Evolutionary conservation across 2,329 filamentous ascomycete genomes (phyloP).

Genomic region (Cladobotryum mycophilum): DNA sequence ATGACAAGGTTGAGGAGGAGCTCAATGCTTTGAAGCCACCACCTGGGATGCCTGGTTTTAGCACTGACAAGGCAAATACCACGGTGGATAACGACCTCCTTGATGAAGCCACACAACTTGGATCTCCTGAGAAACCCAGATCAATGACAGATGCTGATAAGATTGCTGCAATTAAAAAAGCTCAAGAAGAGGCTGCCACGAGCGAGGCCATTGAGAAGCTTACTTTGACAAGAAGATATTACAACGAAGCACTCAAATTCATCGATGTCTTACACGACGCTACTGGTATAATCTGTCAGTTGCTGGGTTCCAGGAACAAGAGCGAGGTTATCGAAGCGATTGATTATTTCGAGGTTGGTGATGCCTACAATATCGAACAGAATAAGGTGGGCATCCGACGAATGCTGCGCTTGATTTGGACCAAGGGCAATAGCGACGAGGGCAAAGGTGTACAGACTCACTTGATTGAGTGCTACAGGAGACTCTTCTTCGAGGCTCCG

Average conservation of each 20-base stretch:
- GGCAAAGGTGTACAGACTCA: constrained; percentile 97
- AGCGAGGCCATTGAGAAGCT: constrained; percentile 83
- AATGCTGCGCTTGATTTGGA: constrained; percentile 98
- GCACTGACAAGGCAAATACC: constrained; percentile 57
- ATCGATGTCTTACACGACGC: constrained; percentile 85
- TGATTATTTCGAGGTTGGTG: constrained; percentile 93
- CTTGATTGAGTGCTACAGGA: constrained; percentile 92
- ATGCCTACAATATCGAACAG: constrained; percentile 93
- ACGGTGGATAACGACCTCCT: constrained; percentile 72
- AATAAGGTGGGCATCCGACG: constrained; percentile 87
- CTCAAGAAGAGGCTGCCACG: constrained; percentile 79
- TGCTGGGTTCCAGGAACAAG: constrained; percentile 93
- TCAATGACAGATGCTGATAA: constrained; percentile 76
- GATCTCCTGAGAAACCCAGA: constrained; percentile 58
- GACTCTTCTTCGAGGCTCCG: constrained; percentile 92
- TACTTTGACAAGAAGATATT: constrained; percentile 82
- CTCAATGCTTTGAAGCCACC: constrained; percentile 77
- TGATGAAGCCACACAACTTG: constrained; percentile 81
- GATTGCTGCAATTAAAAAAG: constrained; percentile 66
- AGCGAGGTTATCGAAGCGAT: constrained; percentile 98
- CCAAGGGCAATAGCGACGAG: constrained; percentile 97
- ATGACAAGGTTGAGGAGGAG: constrained; percentile 78
- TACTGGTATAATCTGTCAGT: constrained; percentile 73
- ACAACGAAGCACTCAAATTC: constrained; percentile 87
- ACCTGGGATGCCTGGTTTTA: constrained; percentile 56